Evolutionary conservation across 2,329 filamentous ascomycete genomes (phyloP), one percentile per base, ranked within the genome.

Genomic region (Samsoniella hepiali): DNA sequence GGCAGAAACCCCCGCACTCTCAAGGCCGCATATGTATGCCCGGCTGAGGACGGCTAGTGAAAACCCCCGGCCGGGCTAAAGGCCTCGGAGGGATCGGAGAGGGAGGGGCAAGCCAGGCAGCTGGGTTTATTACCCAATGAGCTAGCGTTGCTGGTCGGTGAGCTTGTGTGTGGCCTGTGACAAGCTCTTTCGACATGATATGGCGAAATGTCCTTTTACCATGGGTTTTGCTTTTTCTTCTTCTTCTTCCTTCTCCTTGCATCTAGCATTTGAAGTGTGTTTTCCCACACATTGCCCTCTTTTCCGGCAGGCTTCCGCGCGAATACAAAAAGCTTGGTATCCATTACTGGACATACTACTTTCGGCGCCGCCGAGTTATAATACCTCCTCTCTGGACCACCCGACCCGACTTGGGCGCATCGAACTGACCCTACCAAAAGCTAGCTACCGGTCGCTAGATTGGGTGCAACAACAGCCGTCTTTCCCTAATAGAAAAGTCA

Each of bases 321-420:
- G 22, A 22, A 22, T 22, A 22, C 22, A 22, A 22, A 34, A 44
- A 36, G 44, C 15, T 22, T 38, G 32, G 34, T 32, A 49, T 38
- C 31, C 56, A 59, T 34, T n/a, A 27, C 13, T 15, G 57, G 32
- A 10, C 27, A 31, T 31, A 22, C 22, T 50, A 50, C n/a, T 42
- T 27, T 59, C 57, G 57, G 57, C 45, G 45, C 44, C 22, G n/a
- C 45, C 57, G 57, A 59, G 45, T 50, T 50, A 50, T 57, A 47
- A 50, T 40, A n/a, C 22, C 22, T 22, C 22, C 22, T n/a, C 29
- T 50, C 32, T 49, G 31, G 13, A 32, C 5, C 29, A 32, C 11
- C 11, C 42, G 15, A 9, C 47, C n/a, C n/a, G n/a, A n/a, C n/a
- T n/a, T n/a, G n/a, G 29, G 47, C 27, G 27, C 47, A 5, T 31